Percentiles rank a stretch among this genome's conserved stretches.
Conservation (phyloP, 75 land plant genomes). For the Picea glauca region DNA sequence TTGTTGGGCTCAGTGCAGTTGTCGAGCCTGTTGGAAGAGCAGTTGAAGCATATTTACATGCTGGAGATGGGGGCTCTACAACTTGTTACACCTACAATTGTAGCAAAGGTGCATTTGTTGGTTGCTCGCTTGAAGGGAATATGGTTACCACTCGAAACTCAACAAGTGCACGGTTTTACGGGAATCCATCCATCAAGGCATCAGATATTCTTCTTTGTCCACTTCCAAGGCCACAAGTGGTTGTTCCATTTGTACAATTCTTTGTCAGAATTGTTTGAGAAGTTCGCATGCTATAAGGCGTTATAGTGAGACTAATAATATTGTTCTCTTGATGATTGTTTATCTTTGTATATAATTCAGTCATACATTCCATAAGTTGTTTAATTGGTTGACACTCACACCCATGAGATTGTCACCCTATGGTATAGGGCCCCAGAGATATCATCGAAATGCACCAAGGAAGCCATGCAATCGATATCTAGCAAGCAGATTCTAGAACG, state of each 20-base stretch:
- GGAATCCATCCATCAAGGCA: constrained; percentile 67
- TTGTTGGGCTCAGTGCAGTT: constrained; percentile 90
- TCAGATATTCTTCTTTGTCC: constrained; percentile 84
- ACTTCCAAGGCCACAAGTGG: constrained; percentile 78
- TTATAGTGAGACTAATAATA: no score
- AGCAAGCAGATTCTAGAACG: no score
- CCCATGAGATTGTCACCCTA: no score
- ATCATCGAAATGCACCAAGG: no score
- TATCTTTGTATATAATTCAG: no score
- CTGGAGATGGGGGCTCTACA: constrained; percentile 83
- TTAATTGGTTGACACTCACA: no score
- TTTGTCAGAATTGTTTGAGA: constrained; percentile 51
- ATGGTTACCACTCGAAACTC: constrained; percentile 69
- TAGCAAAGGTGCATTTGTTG: constrained; percentile 98
- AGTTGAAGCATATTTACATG: constrained; percentile 86
- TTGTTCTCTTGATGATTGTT: no score
- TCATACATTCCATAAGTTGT: no score
- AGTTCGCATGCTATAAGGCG: constrained; percentile 2
- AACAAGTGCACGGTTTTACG: constrained; percentile 76
- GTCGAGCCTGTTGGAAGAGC: constrained; percentile 78
- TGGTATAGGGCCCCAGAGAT: no score
- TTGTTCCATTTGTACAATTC: constrained; percentile 65
- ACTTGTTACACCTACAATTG: constrained; percentile 98
- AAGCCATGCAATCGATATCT: no score
- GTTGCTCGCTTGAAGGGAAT: constrained; percentile 85